Conservation (phyloP, 768 basidiomycete species). For the Steccherinum ochraceum region DNA sequence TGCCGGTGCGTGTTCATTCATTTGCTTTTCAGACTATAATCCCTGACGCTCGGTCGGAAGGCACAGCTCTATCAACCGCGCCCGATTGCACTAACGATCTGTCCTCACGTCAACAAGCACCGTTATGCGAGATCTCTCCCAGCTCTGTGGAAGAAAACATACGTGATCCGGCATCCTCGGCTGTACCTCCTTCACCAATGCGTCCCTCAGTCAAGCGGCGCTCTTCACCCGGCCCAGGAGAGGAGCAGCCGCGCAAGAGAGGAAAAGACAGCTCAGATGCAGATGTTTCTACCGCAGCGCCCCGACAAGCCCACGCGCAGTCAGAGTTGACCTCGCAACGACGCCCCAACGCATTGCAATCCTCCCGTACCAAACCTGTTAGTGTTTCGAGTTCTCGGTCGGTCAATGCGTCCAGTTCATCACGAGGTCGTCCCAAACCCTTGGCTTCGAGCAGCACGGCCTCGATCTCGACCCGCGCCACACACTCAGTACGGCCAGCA, state of each 20-base stretch:
- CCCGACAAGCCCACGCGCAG: background rate
- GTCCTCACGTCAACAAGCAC: background rate
- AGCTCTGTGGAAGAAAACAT: background rate
- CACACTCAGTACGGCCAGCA: background rate
- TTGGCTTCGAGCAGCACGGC: background rate
- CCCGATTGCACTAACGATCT: background rate
- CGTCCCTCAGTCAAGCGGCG: conserved; percentile 44
- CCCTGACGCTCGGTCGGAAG: background rate
- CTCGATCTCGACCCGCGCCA: background rate
- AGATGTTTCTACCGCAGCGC: background rate
- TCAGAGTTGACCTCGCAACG: background rate
- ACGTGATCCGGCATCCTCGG: conserved; percentile 14
- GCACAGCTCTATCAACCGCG: background rate
- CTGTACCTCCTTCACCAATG: conserved; percentile 30
- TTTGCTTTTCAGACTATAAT: background rate
- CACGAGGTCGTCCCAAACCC: background rate
- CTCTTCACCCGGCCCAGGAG: conserved; percentile 21
- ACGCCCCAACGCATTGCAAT: background rate
- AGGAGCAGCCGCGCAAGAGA: conserved; percentile 27
- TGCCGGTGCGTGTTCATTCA: background rate
- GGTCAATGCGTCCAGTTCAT: background rate
- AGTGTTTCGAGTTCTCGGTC: background rate
- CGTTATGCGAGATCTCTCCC: background rate
- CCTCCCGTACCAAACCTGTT: background rate
- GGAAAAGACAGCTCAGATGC: background rate